These are phyloP conservation scores for Aphanomyces cochlioides DNA, from an alignment of 352 stramenopile genomes.

Conservation along the genomic window DNA sequence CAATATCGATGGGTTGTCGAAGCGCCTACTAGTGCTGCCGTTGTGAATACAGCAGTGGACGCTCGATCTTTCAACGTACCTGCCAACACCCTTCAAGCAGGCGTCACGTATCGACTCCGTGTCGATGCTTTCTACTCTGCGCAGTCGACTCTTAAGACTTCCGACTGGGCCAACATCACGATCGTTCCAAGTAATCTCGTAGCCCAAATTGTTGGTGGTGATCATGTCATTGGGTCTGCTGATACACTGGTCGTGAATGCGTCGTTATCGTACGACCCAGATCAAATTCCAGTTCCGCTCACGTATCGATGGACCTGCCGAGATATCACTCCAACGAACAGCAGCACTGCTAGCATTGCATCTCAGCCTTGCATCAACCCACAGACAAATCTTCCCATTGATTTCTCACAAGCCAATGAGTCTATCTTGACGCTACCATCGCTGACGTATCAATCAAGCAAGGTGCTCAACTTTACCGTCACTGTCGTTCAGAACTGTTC, in stretches of 20 bases:
- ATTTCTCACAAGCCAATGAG: slow-evolving; percentile 31
- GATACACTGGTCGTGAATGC: slow-evolving; percentile 54
- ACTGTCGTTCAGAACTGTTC: slow-evolving; percentile 27
- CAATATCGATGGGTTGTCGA: slow-evolving; percentile 44
- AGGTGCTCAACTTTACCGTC: slow-evolving; percentile 51
- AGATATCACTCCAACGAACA: slow-evolving; percentile 45
- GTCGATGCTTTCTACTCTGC: slow-evolving; percentile 47
- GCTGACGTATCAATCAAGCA: slow-evolving; percentile 47
- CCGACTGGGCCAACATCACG: slow-evolving; percentile 41
- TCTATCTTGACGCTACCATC: slow-evolving; percentile 16
- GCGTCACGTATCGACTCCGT: slow-evolving; percentile 54
- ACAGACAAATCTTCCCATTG: slow-evolving; percentile 26
- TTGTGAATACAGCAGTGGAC: slow-evolving; percentile 55
- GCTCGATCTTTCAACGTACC: slow-evolving; percentile 54
- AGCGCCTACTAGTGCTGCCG: slow-evolving; percentile 12
- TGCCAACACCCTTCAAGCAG: slow-evolving; percentile 38
- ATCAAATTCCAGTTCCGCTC: slow-evolving; percentile 39
- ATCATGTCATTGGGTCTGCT: slow-evolving; percentile 46
- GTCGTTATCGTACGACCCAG: slow-evolving; percentile 48
- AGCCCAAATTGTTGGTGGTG: slow-evolving; percentile 42
- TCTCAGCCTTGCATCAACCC: slow-evolving; percentile 32
- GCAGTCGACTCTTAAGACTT: slow-evolving; percentile 33
- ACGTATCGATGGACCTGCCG: slow-evolving; percentile 50
- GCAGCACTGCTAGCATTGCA: background rate
- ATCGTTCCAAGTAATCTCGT: slow-evolving; percentile 43